Percentiles rank a stretch among this genome's conserved stretches.
Conservation (phyloP, 768 basidiomycete species). For the Lactarius psammicola region DNA sequence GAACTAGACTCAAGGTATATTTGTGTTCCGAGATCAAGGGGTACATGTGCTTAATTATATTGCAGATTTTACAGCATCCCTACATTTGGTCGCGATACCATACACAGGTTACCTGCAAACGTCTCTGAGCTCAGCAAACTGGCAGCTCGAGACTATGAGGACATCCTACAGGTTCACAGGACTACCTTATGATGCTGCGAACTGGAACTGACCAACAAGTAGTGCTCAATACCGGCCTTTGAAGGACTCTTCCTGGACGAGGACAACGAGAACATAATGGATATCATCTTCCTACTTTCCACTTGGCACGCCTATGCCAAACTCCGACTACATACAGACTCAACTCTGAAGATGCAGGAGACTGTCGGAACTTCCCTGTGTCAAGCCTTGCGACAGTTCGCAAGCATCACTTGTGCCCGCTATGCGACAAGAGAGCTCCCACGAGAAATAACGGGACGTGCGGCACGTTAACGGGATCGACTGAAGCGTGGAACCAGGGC, state of each 20-base stretch:
- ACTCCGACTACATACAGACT: not conserved
- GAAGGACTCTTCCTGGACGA: slow-evolving; percentile 30
- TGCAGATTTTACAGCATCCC: no score
- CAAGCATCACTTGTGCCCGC: not conserved
- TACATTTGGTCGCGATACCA: no score
- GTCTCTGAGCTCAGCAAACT: no score
- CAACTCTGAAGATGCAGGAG: not conserved
- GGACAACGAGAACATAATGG: slow-evolving; percentile 44
- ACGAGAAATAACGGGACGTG: not conserved
- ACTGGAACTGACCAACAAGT: not conserved
- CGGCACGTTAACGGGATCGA: no score
- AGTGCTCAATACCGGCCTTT: not conserved
- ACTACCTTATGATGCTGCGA: no score
- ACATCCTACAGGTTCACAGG: no score
- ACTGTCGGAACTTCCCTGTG: not conserved
- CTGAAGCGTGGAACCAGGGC: not conserved
- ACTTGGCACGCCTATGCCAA: slow-evolving; percentile 1
- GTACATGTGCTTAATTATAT: no score
- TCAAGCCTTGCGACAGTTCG: not conserved
- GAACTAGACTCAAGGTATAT: no score
- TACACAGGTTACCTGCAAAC: no score
- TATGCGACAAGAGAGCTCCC: not conserved
- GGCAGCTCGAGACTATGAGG: no score
- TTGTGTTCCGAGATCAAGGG: no score
- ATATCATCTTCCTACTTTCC: slow-evolving; percentile 30